Percentiles rank a stretch among this genome's conserved stretches.
These are phyloP conservation scores for Eremochloa ophiuroides DNA, from an alignment of 176 grass and related monocot genomes.

Conservation along the genomic window DNA sequence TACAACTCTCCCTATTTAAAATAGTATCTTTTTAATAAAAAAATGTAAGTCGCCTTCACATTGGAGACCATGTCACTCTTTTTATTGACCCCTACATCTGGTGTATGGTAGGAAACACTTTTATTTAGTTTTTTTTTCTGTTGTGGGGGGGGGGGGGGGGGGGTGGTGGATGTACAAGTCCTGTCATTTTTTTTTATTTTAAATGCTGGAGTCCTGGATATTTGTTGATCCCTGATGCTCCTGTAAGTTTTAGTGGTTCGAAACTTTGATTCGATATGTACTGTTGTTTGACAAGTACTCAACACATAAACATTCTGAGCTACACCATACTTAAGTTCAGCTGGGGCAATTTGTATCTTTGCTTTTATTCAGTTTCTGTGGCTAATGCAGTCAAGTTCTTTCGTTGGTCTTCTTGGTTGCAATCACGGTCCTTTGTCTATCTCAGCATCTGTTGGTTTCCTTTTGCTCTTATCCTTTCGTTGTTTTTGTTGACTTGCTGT, in stretches of 20 bases:
- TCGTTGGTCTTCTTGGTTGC: neutral
- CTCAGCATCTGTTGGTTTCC: neutral
- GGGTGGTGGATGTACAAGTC: neutral
- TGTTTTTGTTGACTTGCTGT: too few relatives aligned
- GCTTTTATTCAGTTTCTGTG: neutral
- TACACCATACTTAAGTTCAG: neutral
- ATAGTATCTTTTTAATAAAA: neutral
- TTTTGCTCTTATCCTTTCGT: neutral
- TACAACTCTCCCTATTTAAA: neutral
- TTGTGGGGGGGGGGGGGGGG: neutral
- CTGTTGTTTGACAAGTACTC: neutral
- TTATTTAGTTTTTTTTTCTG: neutral
- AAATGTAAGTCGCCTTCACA: neutral
- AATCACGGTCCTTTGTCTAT: neutral
- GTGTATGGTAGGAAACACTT: neutral
- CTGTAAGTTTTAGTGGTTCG: neutral
- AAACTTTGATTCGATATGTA: neutral
- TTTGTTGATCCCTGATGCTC: neutral
- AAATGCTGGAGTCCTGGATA: neutral
- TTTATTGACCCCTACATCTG: neutral
- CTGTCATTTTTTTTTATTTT: neutral
- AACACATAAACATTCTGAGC: neutral
- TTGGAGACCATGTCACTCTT: neutral
- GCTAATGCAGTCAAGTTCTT: slow-evolving; percentile 2
- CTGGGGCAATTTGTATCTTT: neutral